phyloP scores from a whole-genome alignment of 257 asterid genomes.

The Nicotiana otophora region DNA sequence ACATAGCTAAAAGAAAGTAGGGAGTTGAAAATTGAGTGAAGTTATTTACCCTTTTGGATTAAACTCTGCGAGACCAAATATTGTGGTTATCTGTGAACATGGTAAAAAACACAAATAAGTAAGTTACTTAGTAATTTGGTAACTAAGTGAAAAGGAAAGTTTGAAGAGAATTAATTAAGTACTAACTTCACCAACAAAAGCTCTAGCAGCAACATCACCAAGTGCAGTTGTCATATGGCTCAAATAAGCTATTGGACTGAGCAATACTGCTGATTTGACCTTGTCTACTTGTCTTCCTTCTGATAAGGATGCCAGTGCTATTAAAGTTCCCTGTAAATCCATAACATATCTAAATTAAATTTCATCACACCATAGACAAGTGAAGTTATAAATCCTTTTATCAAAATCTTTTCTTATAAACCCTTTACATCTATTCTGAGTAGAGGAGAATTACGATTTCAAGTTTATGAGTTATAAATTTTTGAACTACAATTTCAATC shows the following conservation, averaged over 20 bases:
- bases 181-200: constrained; percentile 61
- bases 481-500: no score
- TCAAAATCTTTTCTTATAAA: neutral
- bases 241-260: constrained; percentile 69
- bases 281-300: constrained; percentile 51
- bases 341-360: neutral
- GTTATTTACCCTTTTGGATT: constrained; percentile 47
- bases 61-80: constrained; percentile 61
- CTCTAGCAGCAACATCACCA: constrained; percentile 35
- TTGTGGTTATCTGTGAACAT: constrained; percentile 33
- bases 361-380: no score
- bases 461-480: no score
- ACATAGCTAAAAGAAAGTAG: neutral
- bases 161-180: neutral
- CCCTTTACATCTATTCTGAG: neutral
- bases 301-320: constrained; percentile 63
- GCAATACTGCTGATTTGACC: constrained; percentile 56
- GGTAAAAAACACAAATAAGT: no score
- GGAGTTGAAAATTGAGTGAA: neutral
- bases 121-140: no score
- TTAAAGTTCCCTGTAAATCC: constrained; percentile 50
- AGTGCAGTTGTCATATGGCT: constrained; percentile 59
- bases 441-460: no score
- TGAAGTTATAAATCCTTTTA: no score
- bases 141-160: no score